phyloP scores from a whole-genome alignment of 345 rosid genomes.

The Camelina laxa region DNA sequence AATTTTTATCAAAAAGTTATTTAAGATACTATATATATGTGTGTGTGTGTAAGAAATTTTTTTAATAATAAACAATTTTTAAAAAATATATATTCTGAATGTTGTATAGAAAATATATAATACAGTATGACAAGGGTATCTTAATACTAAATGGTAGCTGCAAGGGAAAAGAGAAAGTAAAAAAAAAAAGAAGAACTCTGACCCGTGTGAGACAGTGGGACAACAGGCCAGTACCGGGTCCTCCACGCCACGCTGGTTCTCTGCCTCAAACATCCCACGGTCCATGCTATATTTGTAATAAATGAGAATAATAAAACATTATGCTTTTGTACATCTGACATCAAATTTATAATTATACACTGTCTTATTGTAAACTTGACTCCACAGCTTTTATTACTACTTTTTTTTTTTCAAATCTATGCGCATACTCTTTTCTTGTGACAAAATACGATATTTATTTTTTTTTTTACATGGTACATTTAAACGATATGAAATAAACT shows the following conservation, averaged over 20 bases:
- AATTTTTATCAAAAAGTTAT: too few species aligned
- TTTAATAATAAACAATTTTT: neutral
- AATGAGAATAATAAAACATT: slow-evolving; percentile 37
- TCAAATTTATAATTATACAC: neutral
- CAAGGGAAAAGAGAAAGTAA: neutral
- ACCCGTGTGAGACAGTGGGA: slow-evolving; percentile 43
- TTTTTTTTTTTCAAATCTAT: slow-evolving; percentile 18
- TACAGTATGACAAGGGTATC: neutral
- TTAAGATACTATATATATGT: too few species aligned
- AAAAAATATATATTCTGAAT: too few species aligned
- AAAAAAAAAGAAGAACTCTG: neutral
- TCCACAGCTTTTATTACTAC: slow-evolving; percentile 13
- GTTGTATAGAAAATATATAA: slow-evolving; percentile 1
- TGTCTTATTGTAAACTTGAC: slow-evolving; percentile 7
- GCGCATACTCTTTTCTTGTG: neutral
- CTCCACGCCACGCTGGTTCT: slow-evolving; percentile 49
- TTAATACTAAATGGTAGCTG: neutral
- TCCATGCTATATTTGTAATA: slow-evolving; percentile 40
- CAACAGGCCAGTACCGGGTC: slow-evolving; percentile 45
- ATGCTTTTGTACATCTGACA: slow-evolving; percentile 33
- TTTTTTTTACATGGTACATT: neutral
- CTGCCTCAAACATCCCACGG: slow-evolving; percentile 47
- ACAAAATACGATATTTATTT: too few species aligned
- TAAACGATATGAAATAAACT: neutral
- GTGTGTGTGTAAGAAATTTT: too few species aligned